These are phyloP conservation scores for Bipolaris sorokiniana DNA, from an alignment of 2,329 filamentous ascomycete genomes.

Conservation along the genomic window DNA sequence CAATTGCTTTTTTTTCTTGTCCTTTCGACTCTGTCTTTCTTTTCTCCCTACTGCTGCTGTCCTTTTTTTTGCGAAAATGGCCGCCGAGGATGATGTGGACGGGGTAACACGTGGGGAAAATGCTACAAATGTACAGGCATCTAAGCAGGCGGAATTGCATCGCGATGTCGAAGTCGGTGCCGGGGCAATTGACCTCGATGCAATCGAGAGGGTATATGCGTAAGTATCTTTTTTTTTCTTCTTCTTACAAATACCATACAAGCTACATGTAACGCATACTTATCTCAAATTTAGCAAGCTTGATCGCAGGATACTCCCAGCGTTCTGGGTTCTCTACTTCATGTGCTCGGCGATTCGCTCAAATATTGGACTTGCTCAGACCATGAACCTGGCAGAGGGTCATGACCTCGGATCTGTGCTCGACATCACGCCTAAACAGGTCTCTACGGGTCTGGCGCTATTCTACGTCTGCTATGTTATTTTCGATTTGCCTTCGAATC, in stretches of 20 bases:
- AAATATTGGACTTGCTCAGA: constrained; percentile 92
- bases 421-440: constrained; percentile 72
- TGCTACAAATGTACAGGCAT: not conserved
- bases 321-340: constrained; percentile 91
- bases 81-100: constrained; percentile 30
- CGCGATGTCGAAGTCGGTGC: constrained; percentile 44
- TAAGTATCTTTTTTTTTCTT: constrained; percentile 20
- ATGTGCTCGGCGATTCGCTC: constrained; percentile 89
- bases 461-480: constrained; percentile 94
- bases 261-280: not conserved
- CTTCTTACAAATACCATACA: not conserved
- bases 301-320: constrained; percentile 66
- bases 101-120: not conserved
- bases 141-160: constrained; percentile 36
- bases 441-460: constrained; percentile 81
- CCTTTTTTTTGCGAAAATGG: constrained; percentile 24
- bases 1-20: not conserved
- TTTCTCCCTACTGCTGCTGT: not conserved
- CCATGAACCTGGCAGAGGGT: constrained; percentile 75
- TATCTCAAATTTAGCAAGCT: constrained; percentile 55
- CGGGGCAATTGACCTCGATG: constrained; percentile 44
- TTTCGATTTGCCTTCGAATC: constrained; percentile 86
- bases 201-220: constrained; percentile 48
- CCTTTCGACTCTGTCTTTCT: constrained; percentile 16
- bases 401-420: constrained; percentile 80